These are phyloP conservation scores for Angomonas deanei DNA, from an alignment of 208 protist species.

Conservation along the genomic window DNA sequence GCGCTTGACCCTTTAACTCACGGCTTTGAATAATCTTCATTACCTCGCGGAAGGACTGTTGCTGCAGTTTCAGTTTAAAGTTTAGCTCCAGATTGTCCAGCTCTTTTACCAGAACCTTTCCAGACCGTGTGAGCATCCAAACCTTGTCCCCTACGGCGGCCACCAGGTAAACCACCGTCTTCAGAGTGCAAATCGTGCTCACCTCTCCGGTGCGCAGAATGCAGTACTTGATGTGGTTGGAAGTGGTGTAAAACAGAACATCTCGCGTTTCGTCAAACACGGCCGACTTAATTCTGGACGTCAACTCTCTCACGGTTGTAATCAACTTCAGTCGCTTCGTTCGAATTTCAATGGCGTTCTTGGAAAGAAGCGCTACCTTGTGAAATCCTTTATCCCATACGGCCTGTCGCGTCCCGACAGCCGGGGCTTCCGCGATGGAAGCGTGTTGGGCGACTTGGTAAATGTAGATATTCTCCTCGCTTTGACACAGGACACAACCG, in stretches of 20 bases:
- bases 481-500: constrained; percentile 73
- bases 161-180: constrained; percentile 95
- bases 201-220: constrained; percentile 89
- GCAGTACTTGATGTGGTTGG: constrained; percentile 98
- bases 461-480: constrained; percentile 85
- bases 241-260: constrained; percentile 97
- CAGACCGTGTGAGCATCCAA: constrained; percentile 90
- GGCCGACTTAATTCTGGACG: constrained; percentile 94
- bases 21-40: constrained; percentile 90
- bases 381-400: constrained; percentile 92
- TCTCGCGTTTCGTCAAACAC: constrained; percentile 88
- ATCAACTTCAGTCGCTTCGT: constrained; percentile 89
- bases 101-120: constrained; percentile 71
- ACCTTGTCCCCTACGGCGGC: constrained; percentile 80
- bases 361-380: constrained; percentile 90
- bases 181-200: constrained; percentile 96
- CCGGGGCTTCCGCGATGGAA: constrained; percentile 54
- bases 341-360: constrained; percentile 86
- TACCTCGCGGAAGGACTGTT: constrained; percentile 91
- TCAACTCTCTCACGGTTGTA: constrained; percentile 88
- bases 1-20: constrained; percentile 93
- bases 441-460: constrained; percentile 94
- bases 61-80: constrained; percentile 96
- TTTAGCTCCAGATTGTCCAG: constrained; percentile 93
- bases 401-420: constrained; percentile 86